Evolutionary conservation across 768 basidiomycete species (phyloP), one percentile per base, ranked within the genome.

Genomic region (Neoboletus magnificus): DNA sequence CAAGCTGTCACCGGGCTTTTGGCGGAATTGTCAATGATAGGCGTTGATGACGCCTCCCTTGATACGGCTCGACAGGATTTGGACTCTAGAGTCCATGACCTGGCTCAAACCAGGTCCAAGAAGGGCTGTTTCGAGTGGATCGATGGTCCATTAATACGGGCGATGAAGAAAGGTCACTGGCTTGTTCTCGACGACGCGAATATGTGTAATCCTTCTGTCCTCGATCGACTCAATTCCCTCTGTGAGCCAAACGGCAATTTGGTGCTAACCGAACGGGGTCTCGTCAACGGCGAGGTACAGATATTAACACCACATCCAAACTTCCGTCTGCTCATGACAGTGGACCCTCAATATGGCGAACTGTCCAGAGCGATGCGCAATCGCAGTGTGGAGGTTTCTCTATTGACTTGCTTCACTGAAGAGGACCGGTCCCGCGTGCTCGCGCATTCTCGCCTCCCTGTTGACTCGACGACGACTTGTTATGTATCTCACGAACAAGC

Each of bases 281-380:
- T 86, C 33, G 84, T 93, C 48, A 74, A 89, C 56, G 93, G 91
- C 25, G 72, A 77, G 22, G 83, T 93, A 3, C 84, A 93, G 62
- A 70, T 85, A 49, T 73, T 98, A 58, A 76, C 72, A 40, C 95
- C 97, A 2, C 95, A 98, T 67, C 84, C 88, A 2, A 78, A 87
- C 61, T 99, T 99, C 74, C 82, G 95, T 27, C 76, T 99, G 6
- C 89, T 98, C 73, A 96, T 99, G 93, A 83, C 86, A 2, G 85
- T 95, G 49, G 92, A 99, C 66, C 90, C 93, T 29, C 86, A 87
- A 58, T 81, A 87, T 58, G 97, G 97, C 43, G 97, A 99, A 72
- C 76, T 98, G 12, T 98, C 97, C 2, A 81, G 97, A 36, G 97
- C 97, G 2, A 99, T 99, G 97, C 88, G 97, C 25, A 99, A 99